phyloP scores from a whole-genome alignment of 2,329 filamentous ascomycete species.

The Nannizziopsis barbatae region DNA sequence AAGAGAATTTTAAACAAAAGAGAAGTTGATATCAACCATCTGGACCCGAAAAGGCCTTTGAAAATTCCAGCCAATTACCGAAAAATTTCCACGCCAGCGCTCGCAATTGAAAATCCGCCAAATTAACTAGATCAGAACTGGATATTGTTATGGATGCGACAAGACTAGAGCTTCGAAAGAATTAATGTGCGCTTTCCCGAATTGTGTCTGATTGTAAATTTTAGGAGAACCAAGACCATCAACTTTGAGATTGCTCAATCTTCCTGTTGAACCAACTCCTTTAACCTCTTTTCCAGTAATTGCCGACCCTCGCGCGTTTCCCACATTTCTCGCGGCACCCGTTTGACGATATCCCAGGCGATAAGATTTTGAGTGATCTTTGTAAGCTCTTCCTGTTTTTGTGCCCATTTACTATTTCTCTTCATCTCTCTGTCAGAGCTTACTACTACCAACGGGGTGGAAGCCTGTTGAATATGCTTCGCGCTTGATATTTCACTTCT shows the following conservation, averaged over 20 bases:
- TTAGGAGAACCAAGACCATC: not conserved
- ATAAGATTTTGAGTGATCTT: conserved; percentile 67
- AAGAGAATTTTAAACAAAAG: too few species aligned
- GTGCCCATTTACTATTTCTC: conserved; percentile 60
- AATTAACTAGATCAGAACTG: too few species aligned
- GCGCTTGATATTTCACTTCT: conserved; percentile 71
- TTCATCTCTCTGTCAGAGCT: conserved; percentile 66
- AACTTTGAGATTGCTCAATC: not conserved
- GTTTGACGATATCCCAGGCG: conserved; percentile 75
- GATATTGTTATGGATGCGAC: too few species aligned
- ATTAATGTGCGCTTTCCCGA: not conserved
- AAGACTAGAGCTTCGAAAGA: too few species aligned
- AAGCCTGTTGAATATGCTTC: conserved; percentile 63
- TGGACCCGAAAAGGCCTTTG: too few species aligned
- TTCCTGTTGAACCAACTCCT: conserved; percentile 46
- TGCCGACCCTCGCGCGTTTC: conserved; percentile 57
- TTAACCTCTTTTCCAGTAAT: conserved; percentile 67
- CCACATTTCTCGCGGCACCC: conserved; percentile 84
- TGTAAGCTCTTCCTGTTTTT: conserved; percentile 74
- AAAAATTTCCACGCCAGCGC: not conserved
- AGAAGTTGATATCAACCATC: too few species aligned
- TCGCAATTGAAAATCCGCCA: not conserved
- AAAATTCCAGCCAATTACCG: too few species aligned
- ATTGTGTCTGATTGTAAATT: not conserved
- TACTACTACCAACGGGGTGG: conserved; percentile 66